These are phyloP conservation scores for Jaminaea rosea DNA, from an alignment of 1,284 basidiomycete species.

Conservation along the genomic window DNA sequence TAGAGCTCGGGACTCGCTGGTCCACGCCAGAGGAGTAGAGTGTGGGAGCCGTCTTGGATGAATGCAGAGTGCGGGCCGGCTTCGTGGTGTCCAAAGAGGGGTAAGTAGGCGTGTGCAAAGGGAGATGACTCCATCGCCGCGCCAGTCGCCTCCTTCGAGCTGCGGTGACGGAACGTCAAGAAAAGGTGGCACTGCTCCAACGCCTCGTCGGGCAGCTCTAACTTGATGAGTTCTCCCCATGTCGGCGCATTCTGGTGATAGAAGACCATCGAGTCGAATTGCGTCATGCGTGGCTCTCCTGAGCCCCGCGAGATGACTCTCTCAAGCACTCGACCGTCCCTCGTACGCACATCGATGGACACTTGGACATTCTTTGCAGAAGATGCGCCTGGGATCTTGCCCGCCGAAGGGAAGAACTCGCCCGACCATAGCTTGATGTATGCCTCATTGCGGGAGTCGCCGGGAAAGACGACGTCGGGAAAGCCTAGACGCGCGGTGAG, in stretches of 20 bases:
- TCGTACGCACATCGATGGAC: conserved; percentile 73
- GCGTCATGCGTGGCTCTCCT: conserved; percentile 68
- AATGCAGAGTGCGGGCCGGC: conserved; percentile 60
- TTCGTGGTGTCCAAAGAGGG: conserved; percentile 74
- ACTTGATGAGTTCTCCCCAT: conserved; percentile 85
- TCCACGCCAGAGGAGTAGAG: conserved; percentile 51
- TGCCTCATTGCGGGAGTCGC: conserved; percentile 81
- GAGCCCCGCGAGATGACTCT: conserved; percentile 71
- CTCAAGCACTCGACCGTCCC: conserved; percentile 65
- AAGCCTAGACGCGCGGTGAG: conserved; percentile 85
- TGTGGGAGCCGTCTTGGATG: conserved; percentile 82
- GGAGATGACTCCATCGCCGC: conserved; percentile 48
- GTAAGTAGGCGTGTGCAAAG: conserved; percentile 86
- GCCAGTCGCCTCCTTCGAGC: conserved; percentile 46
- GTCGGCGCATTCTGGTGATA: conserved; percentile 56
- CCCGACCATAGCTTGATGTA: conserved; percentile 61
- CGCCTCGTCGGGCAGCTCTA: conserved; percentile 62
- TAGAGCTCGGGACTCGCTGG: conserved; percentile 56
- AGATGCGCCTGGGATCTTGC: conserved; percentile 29
- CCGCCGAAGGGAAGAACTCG: conserved; percentile 32
- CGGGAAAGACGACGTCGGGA: conserved; percentile 90
- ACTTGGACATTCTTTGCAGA: conserved; percentile 67
- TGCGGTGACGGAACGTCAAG: conserved; percentile 81
- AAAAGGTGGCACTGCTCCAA: conserved; percentile 80
- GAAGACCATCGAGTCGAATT: conserved; percentile 75